phyloP scores from a whole-genome alignment of 1,284 basidiomycete species.

The Cryptococcus depauperatus region DNA sequence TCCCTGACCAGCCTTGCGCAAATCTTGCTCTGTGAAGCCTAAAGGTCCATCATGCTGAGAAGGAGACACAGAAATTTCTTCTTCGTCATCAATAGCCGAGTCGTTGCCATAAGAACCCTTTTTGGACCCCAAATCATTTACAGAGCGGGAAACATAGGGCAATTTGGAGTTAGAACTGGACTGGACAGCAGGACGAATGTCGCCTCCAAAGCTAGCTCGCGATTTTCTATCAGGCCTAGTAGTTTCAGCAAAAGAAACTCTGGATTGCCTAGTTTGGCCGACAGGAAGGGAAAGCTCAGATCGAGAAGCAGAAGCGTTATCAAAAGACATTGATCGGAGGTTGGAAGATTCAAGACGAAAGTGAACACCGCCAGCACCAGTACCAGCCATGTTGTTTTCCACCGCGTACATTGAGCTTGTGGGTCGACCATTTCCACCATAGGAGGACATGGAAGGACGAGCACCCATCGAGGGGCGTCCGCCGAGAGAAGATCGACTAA shows the following conservation, averaged over 20 bases:
- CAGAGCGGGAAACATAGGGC: conserved; percentile 48
- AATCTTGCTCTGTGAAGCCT: conserved; percentile 59
- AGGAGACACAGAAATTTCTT: conserved; percentile 51
- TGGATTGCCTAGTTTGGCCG: conserved; percentile 38
- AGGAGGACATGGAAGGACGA: conserved; percentile 25
- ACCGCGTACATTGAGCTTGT: conserved; percentile 38
- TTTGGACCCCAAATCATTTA: conserved; percentile 31
- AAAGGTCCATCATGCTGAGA: conserved; percentile 61
- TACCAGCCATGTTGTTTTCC: conserved; percentile 54
- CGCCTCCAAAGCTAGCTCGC: conserved; percentile 66
- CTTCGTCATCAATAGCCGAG: conserved; percentile 36
- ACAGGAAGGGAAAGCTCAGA: conserved; percentile 54
- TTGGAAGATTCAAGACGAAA: conserved; percentile 19
- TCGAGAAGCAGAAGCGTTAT: conserved; percentile 47
- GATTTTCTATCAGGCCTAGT: conserved; percentile 49
- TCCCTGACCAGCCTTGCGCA: conserved; percentile 39
- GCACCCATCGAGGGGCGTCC: conserved; percentile 11
- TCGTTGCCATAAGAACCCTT: conserved; percentile 39
- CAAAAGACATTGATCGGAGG: conserved; percentile 23
- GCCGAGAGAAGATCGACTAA: conserved; percentile 55
- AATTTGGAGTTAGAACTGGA: conserved; percentile 18
- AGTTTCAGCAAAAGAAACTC: conserved; percentile 42
- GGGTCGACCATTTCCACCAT: conserved; percentile 15
- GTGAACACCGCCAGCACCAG: conserved; percentile 52
- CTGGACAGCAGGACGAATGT: conserved; percentile 41